These are phyloP conservation scores for Avicennia marina DNA, from an alignment of 257 asterid genomes.

Conservation along the genomic window DNA sequence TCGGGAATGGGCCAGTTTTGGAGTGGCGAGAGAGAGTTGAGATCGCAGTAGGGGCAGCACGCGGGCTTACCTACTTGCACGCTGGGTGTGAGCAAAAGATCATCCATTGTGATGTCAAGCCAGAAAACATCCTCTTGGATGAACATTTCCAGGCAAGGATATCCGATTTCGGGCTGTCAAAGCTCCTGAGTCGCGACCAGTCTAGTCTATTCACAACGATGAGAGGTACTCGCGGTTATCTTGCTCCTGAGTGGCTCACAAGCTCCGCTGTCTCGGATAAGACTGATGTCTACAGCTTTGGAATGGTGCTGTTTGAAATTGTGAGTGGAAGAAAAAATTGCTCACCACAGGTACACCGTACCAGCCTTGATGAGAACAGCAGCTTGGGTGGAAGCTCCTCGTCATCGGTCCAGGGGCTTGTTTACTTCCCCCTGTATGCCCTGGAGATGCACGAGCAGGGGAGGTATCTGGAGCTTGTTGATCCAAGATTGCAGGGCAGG, in stretches of 20 bases:
- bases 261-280: slow-evolving; percentile 72
- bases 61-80: slow-evolving; percentile 76
- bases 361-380: slow-evolving; percentile 23
- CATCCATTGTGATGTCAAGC: slow-evolving; percentile 82
- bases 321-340: slow-evolving; percentile 74
- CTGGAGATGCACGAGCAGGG: slow-evolving; percentile 73
- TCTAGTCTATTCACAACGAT: slow-evolving; percentile 65
- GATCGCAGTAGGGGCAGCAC: slow-evolving; percentile 76
- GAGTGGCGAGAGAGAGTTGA: slow-evolving; percentile 67
- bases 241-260: slow-evolving; percentile 85
- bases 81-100: slow-evolving; percentile 74
- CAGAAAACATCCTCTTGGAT: slow-evolving; percentile 76
- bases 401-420: slow-evolving; percentile 24
- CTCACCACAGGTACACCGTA: slow-evolving; percentile 29
- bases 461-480: slow-evolving; percentile 61
- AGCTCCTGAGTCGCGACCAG: slow-evolving; percentile 62
- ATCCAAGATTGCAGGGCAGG: slow-evolving; percentile 47
- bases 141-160: slow-evolving; percentile 57
- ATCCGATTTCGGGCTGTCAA: slow-evolving; percentile 89
- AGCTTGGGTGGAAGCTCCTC: slow-evolving; percentile 10
- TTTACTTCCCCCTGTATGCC: slow-evolving; percentile 66
- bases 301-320: slow-evolving; percentile 71
- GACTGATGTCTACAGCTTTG: slow-evolving; percentile 77
- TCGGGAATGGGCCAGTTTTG: slow-evolving; percentile 35
- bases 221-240: slow-evolving; percentile 83